Evolutionary conservation across 371 early-diverging fungal genomes (phyloP).

Genomic region (Gilbertella persicaria): DNA sequence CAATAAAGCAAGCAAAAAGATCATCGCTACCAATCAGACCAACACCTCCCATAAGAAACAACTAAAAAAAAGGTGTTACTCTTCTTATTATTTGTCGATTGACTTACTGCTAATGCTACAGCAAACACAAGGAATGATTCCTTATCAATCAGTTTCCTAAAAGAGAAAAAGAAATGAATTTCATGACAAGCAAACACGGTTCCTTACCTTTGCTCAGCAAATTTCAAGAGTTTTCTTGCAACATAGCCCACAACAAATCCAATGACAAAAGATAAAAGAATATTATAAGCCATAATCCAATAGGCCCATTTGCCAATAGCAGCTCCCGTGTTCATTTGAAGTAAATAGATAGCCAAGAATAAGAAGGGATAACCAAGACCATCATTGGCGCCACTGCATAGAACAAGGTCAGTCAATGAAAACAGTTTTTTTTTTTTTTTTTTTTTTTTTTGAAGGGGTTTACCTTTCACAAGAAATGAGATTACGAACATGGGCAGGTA

Average conservation of each 20-base stretch:
- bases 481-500: constrained; percentile 79
- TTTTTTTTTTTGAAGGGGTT: background rate
- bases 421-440: no score
- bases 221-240: constrained; percentile 68
- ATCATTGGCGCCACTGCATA: constrained; percentile 73
- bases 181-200: background rate
- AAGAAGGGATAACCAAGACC: constrained; percentile 87
- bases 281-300: constrained; percentile 71
- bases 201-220: constrained; percentile 59
- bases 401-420: background rate
- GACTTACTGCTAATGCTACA: constrained; percentile 75
- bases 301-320: constrained; percentile 76
- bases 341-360: constrained; percentile 72
- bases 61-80: constrained; percentile 18
- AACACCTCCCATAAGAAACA: constrained; percentile 81
- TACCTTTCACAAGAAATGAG: constrained; percentile 83
- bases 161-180: background rate
- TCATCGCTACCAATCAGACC: constrained; percentile 80
- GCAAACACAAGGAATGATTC: constrained; percentile 86
- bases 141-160: constrained; percentile 69
- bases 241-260: constrained; percentile 79
- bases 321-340: constrained; percentile 46
- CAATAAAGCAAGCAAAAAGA: constrained; percentile 87
- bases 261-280: constrained; percentile 69
- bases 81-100: background rate